Percentiles rank a stretch among this genome's conserved stretches.
Conservation (phyloP, 148 eudicot genomes). For the Mesembryanthemum crystallinum region DNA sequence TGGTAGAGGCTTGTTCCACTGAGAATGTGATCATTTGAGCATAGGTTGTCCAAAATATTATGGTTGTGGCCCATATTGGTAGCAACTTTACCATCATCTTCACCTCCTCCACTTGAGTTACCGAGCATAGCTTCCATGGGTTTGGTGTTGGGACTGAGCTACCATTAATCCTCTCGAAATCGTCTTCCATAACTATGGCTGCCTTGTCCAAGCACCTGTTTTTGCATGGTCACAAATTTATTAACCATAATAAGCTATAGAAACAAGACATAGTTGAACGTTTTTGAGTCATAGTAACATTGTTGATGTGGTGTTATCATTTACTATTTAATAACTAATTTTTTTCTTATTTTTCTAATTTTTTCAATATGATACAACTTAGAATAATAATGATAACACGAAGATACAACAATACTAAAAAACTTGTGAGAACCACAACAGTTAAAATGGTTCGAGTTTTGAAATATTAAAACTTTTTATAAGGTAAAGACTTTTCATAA, state of each 20-base stretch:
- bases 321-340: too few species aligned
- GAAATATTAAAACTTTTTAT: too few species aligned
- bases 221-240: not conserved
- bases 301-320: too few species aligned
- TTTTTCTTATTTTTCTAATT: too few species aligned
- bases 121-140: conserved; percentile 77
- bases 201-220: conserved; percentile 84
- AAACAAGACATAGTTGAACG: too few species aligned
- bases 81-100: conserved; percentile 70
- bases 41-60: conserved; percentile 74
- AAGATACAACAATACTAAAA: too few species aligned
- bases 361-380: too few species aligned
- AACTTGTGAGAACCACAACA: not conserved
- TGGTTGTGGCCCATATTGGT: conserved; percentile 88
- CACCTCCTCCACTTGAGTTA: conserved; percentile 79
- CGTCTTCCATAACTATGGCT: conserved; percentile 67
- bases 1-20: conserved; percentile 72
- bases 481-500: too few species aligned
- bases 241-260: not conserved
- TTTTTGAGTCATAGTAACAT: too few species aligned
- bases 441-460: too few species aligned
- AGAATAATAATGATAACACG: too few species aligned
- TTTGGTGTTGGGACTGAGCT: conserved; percentile 29
- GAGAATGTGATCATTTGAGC: conserved; percentile 90
- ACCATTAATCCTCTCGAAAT: conserved; percentile 31